phyloP scores from a whole-genome alignment of 306 rosid species.

The Canavalia gladiata region DNA sequence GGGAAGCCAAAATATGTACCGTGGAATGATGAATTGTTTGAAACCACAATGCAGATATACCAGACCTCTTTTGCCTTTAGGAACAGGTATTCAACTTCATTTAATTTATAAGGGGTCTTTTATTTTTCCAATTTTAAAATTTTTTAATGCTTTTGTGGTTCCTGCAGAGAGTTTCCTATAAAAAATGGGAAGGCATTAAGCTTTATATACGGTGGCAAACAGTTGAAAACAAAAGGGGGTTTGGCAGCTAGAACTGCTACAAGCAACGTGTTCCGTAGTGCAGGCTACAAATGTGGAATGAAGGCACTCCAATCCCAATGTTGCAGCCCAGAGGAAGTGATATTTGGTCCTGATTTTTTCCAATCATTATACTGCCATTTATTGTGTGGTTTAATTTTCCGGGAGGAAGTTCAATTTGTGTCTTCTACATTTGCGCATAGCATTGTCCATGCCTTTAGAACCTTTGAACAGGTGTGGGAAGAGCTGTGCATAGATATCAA shows the following conservation, averaged over 20 bases:
- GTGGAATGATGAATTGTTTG: slow-evolving; percentile 88
- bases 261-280: slow-evolving; percentile 66
- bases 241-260: slow-evolving; percentile 91
- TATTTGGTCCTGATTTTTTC: slow-evolving; percentile 84
- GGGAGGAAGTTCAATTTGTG: slow-evolving; percentile 71
- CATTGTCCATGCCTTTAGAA: slow-evolving; percentile 77
- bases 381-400: slow-evolving; percentile 75
- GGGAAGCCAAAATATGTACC: slow-evolving; percentile 94
- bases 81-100: slow-evolving; percentile 66
- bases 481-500: slow-evolving; percentile 77
- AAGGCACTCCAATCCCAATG: slow-evolving; percentile 69
- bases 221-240: slow-evolving; percentile 81
- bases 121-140: background rate
- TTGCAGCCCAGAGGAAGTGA: slow-evolving; percentile 95
- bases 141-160: background rate
- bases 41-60: slow-evolving; percentile 81
- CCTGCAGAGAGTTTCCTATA: slow-evolving; percentile 79
- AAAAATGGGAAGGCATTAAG: slow-evolving; percentile 80
- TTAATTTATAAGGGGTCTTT: too few relatives aligned
- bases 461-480: slow-evolving; percentile 89
- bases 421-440: slow-evolving; percentile 90
- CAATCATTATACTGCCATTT: slow-evolving; percentile 95
- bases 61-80: slow-evolving; percentile 90
- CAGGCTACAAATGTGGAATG: slow-evolving; percentile 64
- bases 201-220: slow-evolving; percentile 89